Percentiles rank a stretch among this genome's conserved stretches.
Evolutionary conservation across 495 filamentous ascomycete genomes (phyloP).

Genomic region (Penicillium cataractarum): DNA sequence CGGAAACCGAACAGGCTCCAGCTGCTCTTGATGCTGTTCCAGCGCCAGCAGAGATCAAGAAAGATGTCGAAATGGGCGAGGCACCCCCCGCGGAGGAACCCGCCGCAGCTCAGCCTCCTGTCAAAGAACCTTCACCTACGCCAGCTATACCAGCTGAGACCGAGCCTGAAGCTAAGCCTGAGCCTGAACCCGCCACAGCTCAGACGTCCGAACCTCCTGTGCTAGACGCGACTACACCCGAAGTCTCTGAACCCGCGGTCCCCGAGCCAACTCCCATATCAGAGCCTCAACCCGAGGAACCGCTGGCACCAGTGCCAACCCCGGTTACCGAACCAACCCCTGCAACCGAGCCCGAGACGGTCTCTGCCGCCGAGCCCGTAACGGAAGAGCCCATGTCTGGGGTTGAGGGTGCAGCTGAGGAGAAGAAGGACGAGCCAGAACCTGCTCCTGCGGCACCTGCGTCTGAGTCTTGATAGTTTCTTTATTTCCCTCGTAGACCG

Average conservation of each 20-base stretch:
- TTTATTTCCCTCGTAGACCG: background rate
- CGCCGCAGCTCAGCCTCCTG: conserved; percentile 1
- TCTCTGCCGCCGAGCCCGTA: background rate
- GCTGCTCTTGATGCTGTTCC: background rate
- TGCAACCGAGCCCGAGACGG: background rate
- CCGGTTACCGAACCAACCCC: background rate
- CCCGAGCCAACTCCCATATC: conserved; percentile 1
- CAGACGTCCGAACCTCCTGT: background rate
- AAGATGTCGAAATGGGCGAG: conserved; percentile 20
- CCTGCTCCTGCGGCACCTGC: conserved; percentile 8
- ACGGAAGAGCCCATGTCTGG: conserved; percentile 1
- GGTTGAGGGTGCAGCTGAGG: conserved; percentile 2
- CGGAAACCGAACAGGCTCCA: background rate
- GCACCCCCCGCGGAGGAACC: conserved; percentile 6
- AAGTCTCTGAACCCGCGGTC: background rate
- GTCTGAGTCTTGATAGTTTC: conserved; percentile 6
- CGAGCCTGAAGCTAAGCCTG: background rate
- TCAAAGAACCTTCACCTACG: conserved; percentile 6
- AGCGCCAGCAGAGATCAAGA: conserved; percentile 7
- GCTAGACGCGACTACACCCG: background rate
- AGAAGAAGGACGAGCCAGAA: conserved; percentile 16
- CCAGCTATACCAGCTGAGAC: background rate
- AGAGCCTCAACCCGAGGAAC: conserved; percentile 11
- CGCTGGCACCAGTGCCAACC: conserved; percentile 10
- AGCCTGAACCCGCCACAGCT: background rate